Evolutionary conservation across 495 filamentous ascomycete species (phyloP), one percentile per base, ranked within the genome.

Genomic region (Lasiosphaeriaceae sp.): DNA sequence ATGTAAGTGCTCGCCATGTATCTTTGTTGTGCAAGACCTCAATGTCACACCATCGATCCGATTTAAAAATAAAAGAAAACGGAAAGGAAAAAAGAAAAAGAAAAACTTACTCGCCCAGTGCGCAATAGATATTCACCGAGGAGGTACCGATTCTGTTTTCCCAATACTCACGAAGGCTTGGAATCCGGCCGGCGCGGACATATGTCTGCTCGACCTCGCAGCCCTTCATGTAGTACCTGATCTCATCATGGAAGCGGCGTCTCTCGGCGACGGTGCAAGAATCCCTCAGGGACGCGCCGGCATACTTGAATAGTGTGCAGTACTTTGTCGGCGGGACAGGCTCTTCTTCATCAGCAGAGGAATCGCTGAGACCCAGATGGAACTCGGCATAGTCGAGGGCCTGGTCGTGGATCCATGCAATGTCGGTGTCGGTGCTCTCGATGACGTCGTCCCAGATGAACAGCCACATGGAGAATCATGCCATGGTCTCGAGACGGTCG

Each of bases 401-500:
- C 34, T 56, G n/a, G 11, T 55, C n/a, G 35, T 65, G 46, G 11
- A 65, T 43, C 35, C 26, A 29, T 1, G 16, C 20, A 16, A 64
- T 46, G 6, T 35, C 24, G 6, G 22, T 2, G 50, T 24, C 11
- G 12, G 19, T 1, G 39, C n/a, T 52, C 51, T 69, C 66, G 29
- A 66, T 55, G 1, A 60, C 57, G 26, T 69, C 66, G 21, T 69
- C 71, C 69, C 71, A 74, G 16, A 68, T 48, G 48, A 74, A 70
- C 31, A 74, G 51, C 68, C 68, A 74, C 41, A 74, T 58, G 11
- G 58, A 44, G 20, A 66, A 61, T 56, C 60, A 70, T 1, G 61
- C 47, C 12, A 67, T 57, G 12, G 59, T 69, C 43, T 59, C 31
- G 43, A 68, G 64, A 11, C 56, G 50, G 41, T 64, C 55, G 22